Percentiles rank a stretch among this genome's conserved stretches.
These are phyloP conservation scores for Lasiodiplodia gonubiensis DNA, from an alignment of 2,329 filamentous ascomycete genomes.

Conservation along the genomic window DNA sequence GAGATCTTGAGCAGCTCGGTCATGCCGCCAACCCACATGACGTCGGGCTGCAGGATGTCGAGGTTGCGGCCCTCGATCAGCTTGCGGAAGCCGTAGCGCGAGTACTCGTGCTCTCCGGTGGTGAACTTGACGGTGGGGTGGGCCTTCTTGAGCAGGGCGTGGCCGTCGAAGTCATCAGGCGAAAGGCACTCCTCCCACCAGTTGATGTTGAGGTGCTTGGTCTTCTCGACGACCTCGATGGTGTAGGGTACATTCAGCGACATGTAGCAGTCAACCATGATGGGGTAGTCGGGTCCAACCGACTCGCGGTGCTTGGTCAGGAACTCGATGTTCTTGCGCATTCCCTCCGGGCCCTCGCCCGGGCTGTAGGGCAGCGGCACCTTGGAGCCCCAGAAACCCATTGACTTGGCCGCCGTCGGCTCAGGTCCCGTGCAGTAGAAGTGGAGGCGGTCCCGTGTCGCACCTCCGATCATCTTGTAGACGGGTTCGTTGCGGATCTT, in stretches of 20 bases:
- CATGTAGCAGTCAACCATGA: conserved; percentile 98
- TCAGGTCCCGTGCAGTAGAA: conserved; percentile 97
- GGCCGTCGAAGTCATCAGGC: conserved; percentile 91
- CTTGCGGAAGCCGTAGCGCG: conserved; percentile 92
- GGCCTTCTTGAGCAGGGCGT: conserved; percentile 85
- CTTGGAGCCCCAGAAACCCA: conserved; percentile 92
- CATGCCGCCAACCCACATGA: conserved; percentile 96
- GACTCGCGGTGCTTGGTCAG: conserved; percentile 81
- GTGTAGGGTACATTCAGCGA: conserved; percentile 91
- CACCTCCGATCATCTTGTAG: conserved; percentile 90
- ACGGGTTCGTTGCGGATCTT: conserved; percentile 93
- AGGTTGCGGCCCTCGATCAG: conserved; percentile 89
- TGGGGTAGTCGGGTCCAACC: conserved; percentile 86
- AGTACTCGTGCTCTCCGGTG: conserved; percentile 95
- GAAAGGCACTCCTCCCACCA: conserved; percentile 97
- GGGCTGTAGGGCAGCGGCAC: conserved; percentile 89
- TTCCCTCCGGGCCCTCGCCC: conserved; percentile 79
- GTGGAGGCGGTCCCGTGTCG: conserved; percentile 80
- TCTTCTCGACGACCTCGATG: conserved; percentile 85
- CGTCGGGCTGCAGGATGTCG: conserved; percentile 93
- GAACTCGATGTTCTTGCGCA: conserved; percentile 90
- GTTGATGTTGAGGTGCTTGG: conserved; percentile 84
- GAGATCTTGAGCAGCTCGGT: conserved; percentile 90
- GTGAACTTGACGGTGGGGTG: conserved; percentile 93
- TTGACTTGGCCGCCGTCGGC: conserved; percentile 76